A percentile compares a stretch with the other conserved stretches of the same genome.
Conservation (phyloP, 352 stramenopile species). For the Phytophthora lateralis region DNA sequence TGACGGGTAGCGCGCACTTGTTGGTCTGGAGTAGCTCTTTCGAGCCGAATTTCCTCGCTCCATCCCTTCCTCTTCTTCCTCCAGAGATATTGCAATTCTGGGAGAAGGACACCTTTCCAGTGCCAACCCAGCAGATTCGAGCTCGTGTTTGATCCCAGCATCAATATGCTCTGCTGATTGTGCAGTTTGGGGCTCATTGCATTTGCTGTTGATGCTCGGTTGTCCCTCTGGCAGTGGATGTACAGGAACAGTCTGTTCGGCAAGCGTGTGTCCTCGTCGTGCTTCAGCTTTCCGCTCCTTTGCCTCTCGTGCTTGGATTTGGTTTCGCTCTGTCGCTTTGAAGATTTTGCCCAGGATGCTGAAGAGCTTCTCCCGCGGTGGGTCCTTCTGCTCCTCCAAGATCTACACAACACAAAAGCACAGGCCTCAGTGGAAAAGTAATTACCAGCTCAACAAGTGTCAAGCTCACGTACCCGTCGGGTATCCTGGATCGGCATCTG, state of each 20-base stretch:
- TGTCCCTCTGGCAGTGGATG: constrained; percentile 7
- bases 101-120: constrained; percentile 28
- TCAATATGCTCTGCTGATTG: constrained; percentile 11
- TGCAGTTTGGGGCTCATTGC: neutral
- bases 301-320: constrained; percentile 32
- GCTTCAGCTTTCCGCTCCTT: constrained; percentile 26
- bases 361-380: constrained; percentile 73
- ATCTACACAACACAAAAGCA: constrained; percentile 43
- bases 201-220: constrained; percentile 4
- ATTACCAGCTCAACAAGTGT: neutral
- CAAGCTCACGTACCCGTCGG: constrained; percentile 44
- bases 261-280: neutral
- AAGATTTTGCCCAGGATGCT: constrained; percentile 76
- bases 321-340: constrained; percentile 71
- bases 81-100: constrained; percentile 3
- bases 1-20: constrained; percentile 41
- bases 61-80: neutral
- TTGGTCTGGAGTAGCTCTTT: constrained; percentile 33
- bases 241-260: constrained; percentile 4
- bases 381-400: constrained; percentile 69
- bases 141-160: constrained; percentile 10
- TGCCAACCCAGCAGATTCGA: constrained; percentile 7
- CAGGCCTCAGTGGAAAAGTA: neutral
- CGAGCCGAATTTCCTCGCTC: constrained; percentile 10
- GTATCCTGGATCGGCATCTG: constrained; percentile 84